Evolutionary conservation across 108 stramenopile genomes (phyloP).

Genomic region (Cylindrotheca fusiformis): DNA sequence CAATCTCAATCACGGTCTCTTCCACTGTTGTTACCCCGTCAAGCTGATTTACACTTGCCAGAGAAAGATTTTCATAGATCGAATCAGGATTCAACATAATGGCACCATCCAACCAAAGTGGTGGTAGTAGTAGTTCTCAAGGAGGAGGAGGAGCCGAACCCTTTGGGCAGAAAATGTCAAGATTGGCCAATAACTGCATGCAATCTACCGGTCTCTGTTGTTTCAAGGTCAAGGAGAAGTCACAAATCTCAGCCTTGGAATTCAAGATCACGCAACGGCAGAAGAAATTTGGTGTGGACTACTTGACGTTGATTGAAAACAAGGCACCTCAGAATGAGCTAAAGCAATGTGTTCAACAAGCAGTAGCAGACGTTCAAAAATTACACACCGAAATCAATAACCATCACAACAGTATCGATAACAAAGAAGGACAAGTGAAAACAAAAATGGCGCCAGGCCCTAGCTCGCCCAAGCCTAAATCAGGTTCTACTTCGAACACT

Average conservation of each 20-base stretch:
- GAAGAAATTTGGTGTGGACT: slow-evolving; percentile 32
- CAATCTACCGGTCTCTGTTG: slow-evolving; percentile 10
- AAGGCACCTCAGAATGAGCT: background rate
- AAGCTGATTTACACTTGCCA: too few species aligned
- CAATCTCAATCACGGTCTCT: too few species aligned
- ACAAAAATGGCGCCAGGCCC: background rate
- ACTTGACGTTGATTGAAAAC: slow-evolving; percentile 7
- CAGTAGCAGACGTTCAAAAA: background rate
- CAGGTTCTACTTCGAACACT: too few species aligned
- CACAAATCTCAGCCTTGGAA: slow-evolving; percentile 17
- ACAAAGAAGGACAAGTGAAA: background rate
- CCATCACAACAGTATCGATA: slow-evolving; percentile 1
- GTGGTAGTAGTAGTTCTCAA: too few species aligned
- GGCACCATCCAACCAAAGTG: too few species aligned
- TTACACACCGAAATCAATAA: slow-evolving; percentile 6
- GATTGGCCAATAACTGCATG: slow-evolving; percentile 16
- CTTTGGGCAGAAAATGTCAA: slow-evolving; percentile 22
- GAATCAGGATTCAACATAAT: too few species aligned
- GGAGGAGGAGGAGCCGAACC: too few species aligned
- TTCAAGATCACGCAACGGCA: slow-evolving; percentile 18
- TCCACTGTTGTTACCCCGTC: too few species aligned
- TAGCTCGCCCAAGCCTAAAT: too few species aligned
- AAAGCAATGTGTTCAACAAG: slow-evolving; percentile 2
- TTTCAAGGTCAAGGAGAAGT: slow-evolving; percentile 19
- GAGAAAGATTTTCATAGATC: too few species aligned